These are phyloP conservation scores for Komagataella mondaviorum DNA, from an alignment of 805 yeast species.

Conservation along the genomic window DNA sequence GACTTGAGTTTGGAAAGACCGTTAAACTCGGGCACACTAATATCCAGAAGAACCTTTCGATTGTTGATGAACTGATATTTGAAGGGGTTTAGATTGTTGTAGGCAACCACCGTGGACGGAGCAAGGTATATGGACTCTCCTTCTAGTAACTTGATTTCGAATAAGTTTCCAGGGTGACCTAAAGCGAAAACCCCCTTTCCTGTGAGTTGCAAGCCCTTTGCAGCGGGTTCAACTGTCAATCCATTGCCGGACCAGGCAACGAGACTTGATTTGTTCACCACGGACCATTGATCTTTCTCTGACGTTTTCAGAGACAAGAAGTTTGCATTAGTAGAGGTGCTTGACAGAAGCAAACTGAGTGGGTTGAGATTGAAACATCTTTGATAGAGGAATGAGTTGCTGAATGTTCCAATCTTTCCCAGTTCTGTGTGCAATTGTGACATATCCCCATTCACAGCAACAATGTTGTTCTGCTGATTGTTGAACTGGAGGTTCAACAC, in stretches of 20 bases:
- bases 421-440: constrained; percentile 15
- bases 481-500: constrained; percentile 20
- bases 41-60: constrained; percentile 9
- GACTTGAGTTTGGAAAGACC: neutral
- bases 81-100: constrained; percentile 6
- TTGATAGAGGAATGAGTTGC: constrained; percentile 16
- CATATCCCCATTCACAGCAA: constrained; percentile 31
- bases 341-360: constrained; percentile 20
- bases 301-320: constrained; percentile 17
- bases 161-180: constrained; percentile 23
- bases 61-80: constrained; percentile 1
- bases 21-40: constrained; percentile 11
- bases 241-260: constrained; percentile 35
- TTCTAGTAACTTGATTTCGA: constrained; percentile 19
- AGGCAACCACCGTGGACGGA: constrained; percentile 27
- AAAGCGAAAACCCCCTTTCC: constrained; percentile 29
- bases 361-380: constrained; percentile 18
- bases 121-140: constrained; percentile 24
- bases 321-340: constrained; percentile 18
- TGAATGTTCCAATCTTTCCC: constrained; percentile 7
- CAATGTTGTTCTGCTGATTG: constrained; percentile 22
- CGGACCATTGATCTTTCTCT: constrained; percentile 18
- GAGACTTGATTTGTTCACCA: constrained; percentile 20
- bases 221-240: constrained; percentile 10
- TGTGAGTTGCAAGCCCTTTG: constrained; percentile 8